Evolutionary conservation across 2,329 filamentous ascomycete species (phyloP), one percentile per base, ranked within the genome.

Genomic region (Diplocarpon mali): DNA sequence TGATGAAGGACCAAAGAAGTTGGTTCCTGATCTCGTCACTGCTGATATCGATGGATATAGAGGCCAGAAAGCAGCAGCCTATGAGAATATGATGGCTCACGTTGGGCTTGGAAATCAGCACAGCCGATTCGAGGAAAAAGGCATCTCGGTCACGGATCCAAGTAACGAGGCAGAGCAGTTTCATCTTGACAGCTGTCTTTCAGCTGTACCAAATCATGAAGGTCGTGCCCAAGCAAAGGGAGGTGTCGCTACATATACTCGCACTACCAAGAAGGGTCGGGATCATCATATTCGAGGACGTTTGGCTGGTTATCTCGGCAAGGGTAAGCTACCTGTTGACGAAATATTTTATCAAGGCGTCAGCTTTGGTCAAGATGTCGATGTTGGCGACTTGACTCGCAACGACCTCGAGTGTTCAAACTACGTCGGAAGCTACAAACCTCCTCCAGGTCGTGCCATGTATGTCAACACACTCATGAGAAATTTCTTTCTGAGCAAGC

Each of bases 331-430:
- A n/a, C 51, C 57, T 17, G 54, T 65, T 5, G 60, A 67, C 38
- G 57, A 65, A 38, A 45, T 71, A 5, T 71, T 71, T 53, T 71
- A 70, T 45, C 44, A 45, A 7, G 52, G 49, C 13, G 46, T 50
- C 29, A 29, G 39, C 11, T 47, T 59, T 30, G 60, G 60, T 45
- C 48, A 63, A 45, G 53, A 60, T 39, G 44, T 63, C 6, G 30
- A 53, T 8, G 38, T 48, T 24, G 51, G 52, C 17, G 58, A 32
- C 35, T 34, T 27, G n/a, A 45, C 30, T 30, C 32, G 27, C 31
- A 12, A 40, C 30, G 44, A 32, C 34, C 38, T 36, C 7, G 35
- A 31, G 30, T 41, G 27, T 15, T 45, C 29, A 20, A 43, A 27
- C 12, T 28, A 37, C 14, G 15, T 16, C 6, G 30, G 7, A n/a